A percentile compares a stretch with the other conserved stretches of the same genome.
These are phyloP conservation scores for Lepidium africanum DNA, from an alignment of 345 rosid genomes.

Conservation along the genomic window DNA sequence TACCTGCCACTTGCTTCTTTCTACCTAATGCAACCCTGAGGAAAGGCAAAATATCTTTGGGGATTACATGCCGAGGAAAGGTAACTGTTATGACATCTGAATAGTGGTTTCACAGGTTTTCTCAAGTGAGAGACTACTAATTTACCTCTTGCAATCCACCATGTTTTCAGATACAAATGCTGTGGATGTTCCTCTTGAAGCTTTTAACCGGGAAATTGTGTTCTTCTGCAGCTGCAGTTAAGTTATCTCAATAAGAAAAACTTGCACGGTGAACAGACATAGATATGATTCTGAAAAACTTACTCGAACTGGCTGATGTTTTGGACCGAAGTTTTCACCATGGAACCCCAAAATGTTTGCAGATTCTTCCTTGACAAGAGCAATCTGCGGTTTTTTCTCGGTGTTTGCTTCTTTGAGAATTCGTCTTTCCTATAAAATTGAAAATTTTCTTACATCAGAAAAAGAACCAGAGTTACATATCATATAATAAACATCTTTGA, in stretches of 20 bases:
- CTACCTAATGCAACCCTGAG: constrained; percentile 36
- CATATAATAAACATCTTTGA: neutral
- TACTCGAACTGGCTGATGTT: constrained; percentile 35
- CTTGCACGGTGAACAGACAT: neutral
- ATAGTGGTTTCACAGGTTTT: neutral
- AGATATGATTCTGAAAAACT: constrained; percentile 17
- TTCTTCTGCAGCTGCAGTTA: constrained; percentile 17
- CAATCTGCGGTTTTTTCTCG: constrained; percentile 49
- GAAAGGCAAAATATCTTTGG: neutral
- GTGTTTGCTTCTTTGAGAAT: constrained; percentile 70
- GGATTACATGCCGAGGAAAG: neutral
- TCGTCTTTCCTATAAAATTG: constrained; percentile 48
- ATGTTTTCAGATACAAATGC: neutral
- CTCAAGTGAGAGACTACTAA: constrained; percentile 30
- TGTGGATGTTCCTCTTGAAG: constrained; percentile 29
- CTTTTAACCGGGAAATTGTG: constrained; percentile 7
- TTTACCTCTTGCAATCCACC: constrained; percentile 2
- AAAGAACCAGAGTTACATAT: neutral
- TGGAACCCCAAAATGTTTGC: constrained; percentile 1
- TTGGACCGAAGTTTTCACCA: constrained; percentile 29
- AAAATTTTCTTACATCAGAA: constrained; percentile 7
- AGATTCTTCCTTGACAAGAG: constrained; percentile 35
- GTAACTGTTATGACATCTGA: neutral
- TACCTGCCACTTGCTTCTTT: constrained; percentile 18
- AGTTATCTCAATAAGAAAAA: neutral